These are phyloP conservation scores for Colletotrichum shisoi DNA, from an alignment of 2,329 filamentous ascomycete genomes.

Conservation along the genomic window DNA sequence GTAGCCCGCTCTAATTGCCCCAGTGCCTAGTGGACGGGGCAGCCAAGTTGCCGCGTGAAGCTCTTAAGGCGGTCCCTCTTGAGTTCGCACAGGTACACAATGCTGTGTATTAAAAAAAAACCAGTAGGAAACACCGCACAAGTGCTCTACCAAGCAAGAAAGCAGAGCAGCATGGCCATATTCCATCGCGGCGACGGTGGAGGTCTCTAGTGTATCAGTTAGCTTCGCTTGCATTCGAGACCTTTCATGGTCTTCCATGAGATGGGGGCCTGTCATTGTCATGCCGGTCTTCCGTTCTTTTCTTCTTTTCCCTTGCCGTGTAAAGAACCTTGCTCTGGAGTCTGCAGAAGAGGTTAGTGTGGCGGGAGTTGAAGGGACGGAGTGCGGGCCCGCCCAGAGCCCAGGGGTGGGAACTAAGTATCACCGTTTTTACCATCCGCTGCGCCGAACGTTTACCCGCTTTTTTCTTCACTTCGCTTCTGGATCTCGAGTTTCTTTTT, in stretches of 20 bases:
- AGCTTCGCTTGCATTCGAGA: not conserved
- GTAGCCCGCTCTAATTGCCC: not conserved
- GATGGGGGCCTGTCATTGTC: constrained; percentile 14
- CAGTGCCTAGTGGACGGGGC: not conserved
- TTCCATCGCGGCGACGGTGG: too few species aligned
- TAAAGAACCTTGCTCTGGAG: constrained; percentile 16
- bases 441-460: constrained; percentile 7
- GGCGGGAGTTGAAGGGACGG: constrained; percentile 2
- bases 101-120: not conserved
- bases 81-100: too few species aligned
- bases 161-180: too few species aligned
- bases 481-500: not conserved
- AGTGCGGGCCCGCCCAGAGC: constrained; percentile 2
- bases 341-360: constrained; percentile 10
- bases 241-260: constrained; percentile 7
- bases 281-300: constrained; percentile 17
- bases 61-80: too few species aligned
- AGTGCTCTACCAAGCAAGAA: too few species aligned
- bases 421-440: constrained; percentile 16
- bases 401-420: constrained; percentile 8
- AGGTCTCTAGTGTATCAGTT: too few species aligned
- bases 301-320: not conserved
- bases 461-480: not conserved
- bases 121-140: not conserved
- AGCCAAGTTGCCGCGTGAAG: not conserved